These are phyloP conservation scores for Pythium diclinum DNA, from an alignment of 352 stramenopile genomes.

Conservation along the genomic window DNA sequence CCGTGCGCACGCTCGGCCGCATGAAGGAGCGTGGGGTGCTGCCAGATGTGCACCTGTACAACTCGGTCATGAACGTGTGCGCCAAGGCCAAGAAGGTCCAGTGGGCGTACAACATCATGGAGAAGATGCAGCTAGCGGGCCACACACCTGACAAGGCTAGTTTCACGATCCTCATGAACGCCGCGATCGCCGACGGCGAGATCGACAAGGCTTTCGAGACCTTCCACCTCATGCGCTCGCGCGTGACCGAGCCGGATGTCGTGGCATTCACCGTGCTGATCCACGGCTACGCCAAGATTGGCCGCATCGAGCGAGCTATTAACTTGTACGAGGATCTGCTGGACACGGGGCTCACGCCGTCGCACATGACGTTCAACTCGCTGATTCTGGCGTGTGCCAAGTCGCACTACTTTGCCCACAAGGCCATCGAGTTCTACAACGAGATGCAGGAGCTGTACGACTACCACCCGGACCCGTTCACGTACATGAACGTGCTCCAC, in stretches of 20 bases:
- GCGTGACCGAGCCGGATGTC: slow-evolving; percentile 64
- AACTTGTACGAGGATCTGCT: slow-evolving; percentile 79
- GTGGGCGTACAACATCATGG: slow-evolving; percentile 84
- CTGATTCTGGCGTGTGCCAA: slow-evolving; percentile 82
- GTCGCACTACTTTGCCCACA: slow-evolving; percentile 83
- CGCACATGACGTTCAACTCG: slow-evolving; percentile 72
- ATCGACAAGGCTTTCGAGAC: slow-evolving; percentile 82
- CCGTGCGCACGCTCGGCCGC: slow-evolving; percentile 67
- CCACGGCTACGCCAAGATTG: slow-evolving; percentile 69
- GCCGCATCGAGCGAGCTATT: slow-evolving; percentile 68
- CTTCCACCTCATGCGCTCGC: slow-evolving; percentile 80
- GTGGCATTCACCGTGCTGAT: slow-evolving; percentile 73
- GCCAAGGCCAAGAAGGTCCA: slow-evolving; percentile 54
- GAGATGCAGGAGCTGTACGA: slow-evolving; percentile 88
- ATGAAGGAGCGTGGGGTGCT: slow-evolving; percentile 77
- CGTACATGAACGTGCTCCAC: slow-evolving; percentile 78
- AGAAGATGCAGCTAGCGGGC: slow-evolving; percentile 80
- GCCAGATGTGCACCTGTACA: slow-evolving; percentile 59
- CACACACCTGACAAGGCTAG: slow-evolving; percentile 58
- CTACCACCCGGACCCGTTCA: slow-evolving; percentile 69
- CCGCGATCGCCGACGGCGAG: slow-evolving; percentile 66
- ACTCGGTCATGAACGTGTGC: slow-evolving; percentile 84
- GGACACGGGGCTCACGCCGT: slow-evolving; percentile 61
- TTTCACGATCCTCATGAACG: slow-evolving; percentile 81
- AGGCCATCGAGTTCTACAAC: slow-evolving; percentile 81